Evolutionary conservation across 495 filamentous ascomycete genomes (phyloP), one percentile per base, ranked within the genome.

Genomic region (Podospora sp.): DNA sequence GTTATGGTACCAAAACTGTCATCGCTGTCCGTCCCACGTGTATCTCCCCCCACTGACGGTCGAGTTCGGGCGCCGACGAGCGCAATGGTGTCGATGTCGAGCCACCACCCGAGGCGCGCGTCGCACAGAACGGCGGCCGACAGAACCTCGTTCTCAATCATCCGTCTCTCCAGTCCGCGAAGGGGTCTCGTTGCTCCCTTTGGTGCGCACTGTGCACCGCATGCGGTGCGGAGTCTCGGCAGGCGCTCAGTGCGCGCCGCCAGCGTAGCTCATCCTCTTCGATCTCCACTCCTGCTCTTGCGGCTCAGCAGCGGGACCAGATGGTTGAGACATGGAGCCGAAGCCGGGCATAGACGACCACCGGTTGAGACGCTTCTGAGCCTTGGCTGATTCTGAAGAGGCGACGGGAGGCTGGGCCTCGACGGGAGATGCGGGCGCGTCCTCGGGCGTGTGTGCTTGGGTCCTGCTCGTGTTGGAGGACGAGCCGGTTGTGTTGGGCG

Each of bases 261-360:
- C 63, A 21, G 51, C 35, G 21, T 65, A 65, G 63, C 63, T 65
- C 63, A 65, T 65, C 26, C 63, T 52, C 51, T 65, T 68, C 27
- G 51, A 20, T 29, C 65, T 56, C 53, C 56, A 63, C 29, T 68
- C 65, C 20, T 46, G 60, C n/a, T 68, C 50, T 40, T 22, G 25
- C 33, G 57, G 22, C 40, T 55, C 65, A 29, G 29, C 25, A 6
- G 29, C 20, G 27, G 52, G 33, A 12, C 51, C 29, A 0, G 68
- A 64, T 7, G 61, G 25, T 50, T 40, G 22, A 4, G 25, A 25
- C 8, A 33, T 16, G 57, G 29, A 33, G 29, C 80, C 80, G 50
- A 84, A 84, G 59, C 81, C 80, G 4, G 82, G 80, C 76, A 84
- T 82, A 18, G 76, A 76, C 25, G 80, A 81, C 76, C 82, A 80